Conservation (phyloP, 2,329 filamentous ascomycete species). For the Calonectria fujianensis region DNA sequence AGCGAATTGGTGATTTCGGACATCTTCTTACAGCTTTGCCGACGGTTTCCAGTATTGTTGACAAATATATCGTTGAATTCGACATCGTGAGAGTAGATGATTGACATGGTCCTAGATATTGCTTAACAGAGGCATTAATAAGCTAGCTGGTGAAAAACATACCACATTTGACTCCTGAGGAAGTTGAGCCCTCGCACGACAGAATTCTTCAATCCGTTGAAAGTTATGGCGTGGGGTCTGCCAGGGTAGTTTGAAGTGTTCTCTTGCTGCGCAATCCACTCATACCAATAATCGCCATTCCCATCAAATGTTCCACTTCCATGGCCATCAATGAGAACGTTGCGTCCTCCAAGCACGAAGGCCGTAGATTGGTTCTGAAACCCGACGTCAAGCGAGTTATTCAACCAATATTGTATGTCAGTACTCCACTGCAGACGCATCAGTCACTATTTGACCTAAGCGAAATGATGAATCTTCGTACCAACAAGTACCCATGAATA, state of each 20-base stretch:
- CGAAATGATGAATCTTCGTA: neutral
- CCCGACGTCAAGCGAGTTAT: neutral
- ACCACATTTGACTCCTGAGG: constrained; percentile 7
- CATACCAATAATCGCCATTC: constrained; percentile 18
- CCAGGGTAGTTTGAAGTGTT: constrained; percentile 17
- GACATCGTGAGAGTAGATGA: constrained; percentile 8
- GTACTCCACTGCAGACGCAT: neutral
- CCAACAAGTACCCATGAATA: constrained; percentile 6
- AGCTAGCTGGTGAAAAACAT: neutral
- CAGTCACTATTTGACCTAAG: neutral
- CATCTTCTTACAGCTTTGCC: neutral
- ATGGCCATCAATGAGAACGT: constrained; percentile 6
- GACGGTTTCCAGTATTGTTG: constrained; percentile 10
- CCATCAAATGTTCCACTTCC: constrained; percentile 9
- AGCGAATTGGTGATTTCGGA: too few relatives aligned
- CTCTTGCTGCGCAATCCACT: constrained; percentile 13
- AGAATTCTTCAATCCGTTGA: constrained; percentile 9
- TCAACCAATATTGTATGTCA: constrained; percentile 7
- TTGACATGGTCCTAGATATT: neutral
- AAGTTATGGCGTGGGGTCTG: constrained; percentile 2
- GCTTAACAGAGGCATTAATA: neutral
- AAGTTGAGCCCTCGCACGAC: neutral
- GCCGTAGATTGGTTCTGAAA: constrained; percentile 10
- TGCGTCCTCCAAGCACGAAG: neutral
- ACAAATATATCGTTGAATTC: constrained; percentile 5